A percentile compares a stretch with the other conserved stretches of the same genome.
These are phyloP conservation scores for Linaria vulgaris DNA, from an alignment of 257 asterid genomes.

Conservation along the genomic window DNA sequence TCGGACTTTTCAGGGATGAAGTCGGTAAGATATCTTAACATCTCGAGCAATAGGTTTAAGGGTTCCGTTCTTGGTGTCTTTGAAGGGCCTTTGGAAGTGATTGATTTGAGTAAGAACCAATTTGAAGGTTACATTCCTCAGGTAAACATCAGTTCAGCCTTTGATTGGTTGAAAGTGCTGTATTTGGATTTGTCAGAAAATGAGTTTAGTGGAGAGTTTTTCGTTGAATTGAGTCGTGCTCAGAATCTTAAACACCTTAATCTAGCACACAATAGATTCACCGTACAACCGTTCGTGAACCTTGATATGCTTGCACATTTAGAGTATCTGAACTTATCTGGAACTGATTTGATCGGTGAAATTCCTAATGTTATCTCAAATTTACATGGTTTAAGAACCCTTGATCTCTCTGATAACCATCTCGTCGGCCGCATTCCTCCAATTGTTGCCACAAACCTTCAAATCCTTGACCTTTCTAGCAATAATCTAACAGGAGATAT, in stretches of 20 bases:
- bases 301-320: constrained; percentile 44
- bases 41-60: constrained; percentile 70
- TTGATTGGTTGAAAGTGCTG: constrained; percentile 59
- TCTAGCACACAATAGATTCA: constrained; percentile 82
- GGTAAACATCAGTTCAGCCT: constrained; percentile 66
- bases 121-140: constrained; percentile 78
- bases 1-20: constrained; percentile 60
- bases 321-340: constrained; percentile 80
- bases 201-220: constrained; percentile 71
- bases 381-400: constrained; percentile 48
- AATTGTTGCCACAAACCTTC: constrained; percentile 40
- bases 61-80: constrained; percentile 71
- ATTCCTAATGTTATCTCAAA: constrained; percentile 53
- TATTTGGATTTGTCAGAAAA: constrained; percentile 82
- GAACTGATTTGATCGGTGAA: constrained; percentile 61
- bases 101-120: constrained; percentile 90
- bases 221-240: constrained; percentile 45
- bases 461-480: constrained; percentile 67
- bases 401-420: constrained; percentile 75
- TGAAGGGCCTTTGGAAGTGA: constrained; percentile 61
- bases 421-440: constrained; percentile 60
- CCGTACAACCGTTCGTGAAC: constrained; percentile 45
- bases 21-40: constrained; percentile 49
- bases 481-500: constrained; percentile 87
- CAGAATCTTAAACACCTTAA: constrained; percentile 62